A percentile compares a stretch with the other conserved stretches of the same genome.
Conservation (phyloP, 768 basidiomycete genomes). For the Mycena leptocephala region DNA sequence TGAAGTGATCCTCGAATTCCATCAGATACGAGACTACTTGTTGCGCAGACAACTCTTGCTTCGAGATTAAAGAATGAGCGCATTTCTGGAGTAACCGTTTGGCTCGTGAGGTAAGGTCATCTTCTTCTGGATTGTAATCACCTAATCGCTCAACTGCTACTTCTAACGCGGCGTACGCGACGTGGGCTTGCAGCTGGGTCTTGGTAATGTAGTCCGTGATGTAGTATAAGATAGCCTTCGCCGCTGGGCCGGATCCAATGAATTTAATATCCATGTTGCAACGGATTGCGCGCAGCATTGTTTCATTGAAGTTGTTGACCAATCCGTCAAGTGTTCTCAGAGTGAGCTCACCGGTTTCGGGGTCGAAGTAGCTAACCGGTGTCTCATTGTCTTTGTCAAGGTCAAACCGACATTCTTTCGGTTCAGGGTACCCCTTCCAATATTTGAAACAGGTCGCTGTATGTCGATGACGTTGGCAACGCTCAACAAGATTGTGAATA, state of each 20-base stretch:
- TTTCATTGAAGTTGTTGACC: constrained; percentile 19
- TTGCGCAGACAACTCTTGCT: not conserved
- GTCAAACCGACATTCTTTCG: constrained; percentile 17
- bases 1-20: constrained; percentile 16
- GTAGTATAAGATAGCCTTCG: constrained; percentile 50
- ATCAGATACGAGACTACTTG: not conserved
- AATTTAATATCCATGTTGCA: constrained; percentile 34
- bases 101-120: not conserved
- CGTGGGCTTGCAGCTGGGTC: constrained; percentile 35
- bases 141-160: constrained; percentile 32
- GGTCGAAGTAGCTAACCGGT: not conserved
- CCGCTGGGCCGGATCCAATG: constrained; percentile 40
- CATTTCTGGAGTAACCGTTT: constrained; percentile 43
- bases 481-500: not conserved
- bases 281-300: constrained; percentile 30
- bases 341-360: not conserved
- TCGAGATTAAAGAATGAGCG: not conserved
- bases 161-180: constrained; percentile 28
- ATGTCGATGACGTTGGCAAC: not conserved
- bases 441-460: not conserved
- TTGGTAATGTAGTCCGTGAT: constrained; percentile 56
- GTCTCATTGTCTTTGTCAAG: not conserved
- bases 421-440: not conserved
- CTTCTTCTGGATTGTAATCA: constrained; percentile 6
- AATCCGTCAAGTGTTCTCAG: not conserved